Conservation (phyloP, 352 stramenopile species). For the Blastocystis sp. region DNA sequence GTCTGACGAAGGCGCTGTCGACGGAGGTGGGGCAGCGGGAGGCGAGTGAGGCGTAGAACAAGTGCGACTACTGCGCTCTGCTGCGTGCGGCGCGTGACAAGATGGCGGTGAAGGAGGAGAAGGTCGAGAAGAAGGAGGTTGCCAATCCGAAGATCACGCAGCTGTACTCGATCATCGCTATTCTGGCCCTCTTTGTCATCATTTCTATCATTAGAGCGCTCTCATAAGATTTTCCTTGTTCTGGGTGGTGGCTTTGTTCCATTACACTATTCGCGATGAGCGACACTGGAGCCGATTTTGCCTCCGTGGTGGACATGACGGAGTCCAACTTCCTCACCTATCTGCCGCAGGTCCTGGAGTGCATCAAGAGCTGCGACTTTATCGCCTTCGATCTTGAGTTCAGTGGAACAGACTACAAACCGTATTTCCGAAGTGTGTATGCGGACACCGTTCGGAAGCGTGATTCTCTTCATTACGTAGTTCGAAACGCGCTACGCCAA, state of each 20-base stretch:
- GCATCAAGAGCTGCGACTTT: constrained; percentile 52
- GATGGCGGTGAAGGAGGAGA: not conserved
- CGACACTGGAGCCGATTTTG: not conserved
- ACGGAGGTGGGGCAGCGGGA: not conserved
- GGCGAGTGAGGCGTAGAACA: constrained; percentile 32
- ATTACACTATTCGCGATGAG: not conserved
- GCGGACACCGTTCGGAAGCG: constrained; percentile 40
- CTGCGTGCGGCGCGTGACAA: not conserved
- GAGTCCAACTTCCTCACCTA: constrained; percentile 33
- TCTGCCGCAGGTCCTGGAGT: constrained; percentile 11
- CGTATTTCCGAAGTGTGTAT: constrained; percentile 56
- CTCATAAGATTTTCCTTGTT: constrained; percentile 28
- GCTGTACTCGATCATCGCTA: constrained; percentile 31
- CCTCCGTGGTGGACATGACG: constrained; percentile 29
- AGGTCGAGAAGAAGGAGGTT: not conserved
- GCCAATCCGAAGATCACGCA: not conserved
- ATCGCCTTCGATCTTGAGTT: constrained; percentile 70
- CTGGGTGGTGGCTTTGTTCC: constrained; percentile 24
- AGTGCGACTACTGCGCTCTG: constrained; percentile 47
- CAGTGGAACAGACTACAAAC: constrained; percentile 61
- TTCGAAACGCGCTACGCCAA: constrained; percentile 69
- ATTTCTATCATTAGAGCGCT: constrained; percentile 8
- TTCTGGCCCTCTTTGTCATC: constrained; percentile 3
- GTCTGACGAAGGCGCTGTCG: constrained; percentile 17
- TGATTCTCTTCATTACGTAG: not conserved